phyloP scores from a whole-genome alignment of 352 stramenopile species.

The Globisporangium apiculatum region DNA sequence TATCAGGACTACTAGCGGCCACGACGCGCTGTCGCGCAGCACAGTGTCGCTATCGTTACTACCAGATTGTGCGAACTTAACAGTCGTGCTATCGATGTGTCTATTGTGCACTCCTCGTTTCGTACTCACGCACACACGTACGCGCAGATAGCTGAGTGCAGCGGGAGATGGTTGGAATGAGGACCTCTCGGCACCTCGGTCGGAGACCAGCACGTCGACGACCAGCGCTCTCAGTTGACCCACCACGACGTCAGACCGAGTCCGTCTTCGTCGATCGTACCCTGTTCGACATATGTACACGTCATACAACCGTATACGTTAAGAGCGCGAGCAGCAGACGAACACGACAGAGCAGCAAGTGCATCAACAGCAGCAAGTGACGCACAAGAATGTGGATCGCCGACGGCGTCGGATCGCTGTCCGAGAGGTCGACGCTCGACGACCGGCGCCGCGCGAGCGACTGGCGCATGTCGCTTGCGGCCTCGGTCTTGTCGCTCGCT shows the following conservation, averaged over 20 bases:
- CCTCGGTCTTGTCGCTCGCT: constrained; percentile 54
- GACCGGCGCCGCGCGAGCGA: constrained; percentile 62
- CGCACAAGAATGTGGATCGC: constrained; percentile 79
- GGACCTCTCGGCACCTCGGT: too few relatives aligned
- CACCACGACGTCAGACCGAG: constrained; percentile 82
- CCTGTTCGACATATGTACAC: constrained; percentile 22
- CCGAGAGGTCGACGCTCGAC: constrained; percentile 79
- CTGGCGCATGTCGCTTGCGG: constrained; percentile 62
- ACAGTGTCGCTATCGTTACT: too few relatives aligned
- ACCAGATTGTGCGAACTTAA: too few relatives aligned
- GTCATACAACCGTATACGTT: neutral
- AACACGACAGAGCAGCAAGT: neutral
- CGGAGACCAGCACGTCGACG: too few relatives aligned
- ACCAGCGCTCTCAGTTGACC: constrained; percentile 20
- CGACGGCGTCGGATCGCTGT: constrained; percentile 74
- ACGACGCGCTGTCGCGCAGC: too few relatives aligned
- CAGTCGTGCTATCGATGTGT: too few relatives aligned
- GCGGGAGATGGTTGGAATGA: too few relatives aligned
- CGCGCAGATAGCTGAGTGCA: too few relatives aligned
- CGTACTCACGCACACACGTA: too few relatives aligned
- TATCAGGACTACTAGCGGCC: too few relatives aligned
- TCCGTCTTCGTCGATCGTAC: constrained; percentile 85
- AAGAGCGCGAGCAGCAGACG: neutral
- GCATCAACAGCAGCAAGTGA: neutral
- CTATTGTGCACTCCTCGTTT: too few relatives aligned